Conservation (phyloP, 1,284 basidiomycete genomes). For the Irpex sp. region DNA sequence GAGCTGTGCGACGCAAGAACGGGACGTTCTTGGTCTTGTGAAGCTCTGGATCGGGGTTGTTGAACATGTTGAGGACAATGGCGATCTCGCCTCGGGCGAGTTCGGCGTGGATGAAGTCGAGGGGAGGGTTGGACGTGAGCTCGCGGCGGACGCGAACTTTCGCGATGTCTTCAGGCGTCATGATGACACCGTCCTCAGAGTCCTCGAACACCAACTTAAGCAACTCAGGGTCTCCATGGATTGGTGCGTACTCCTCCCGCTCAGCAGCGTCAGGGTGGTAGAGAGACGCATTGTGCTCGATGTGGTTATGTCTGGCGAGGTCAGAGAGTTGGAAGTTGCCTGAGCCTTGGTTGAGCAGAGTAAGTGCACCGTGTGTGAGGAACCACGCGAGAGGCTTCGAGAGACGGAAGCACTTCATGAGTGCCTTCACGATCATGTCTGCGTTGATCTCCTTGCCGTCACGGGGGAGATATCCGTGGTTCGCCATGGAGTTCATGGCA, state of each 20-base stretch:
- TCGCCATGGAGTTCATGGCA: constrained; percentile 45
- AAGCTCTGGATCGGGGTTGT: constrained; percentile 13
- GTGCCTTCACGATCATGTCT: constrained; percentile 17
- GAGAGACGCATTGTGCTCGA: constrained; percentile 35
- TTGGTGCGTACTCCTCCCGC: constrained; percentile 27
- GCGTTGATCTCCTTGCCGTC: constrained; percentile 19
- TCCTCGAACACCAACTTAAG: constrained; percentile 21
- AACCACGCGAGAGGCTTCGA: constrained; percentile 23
- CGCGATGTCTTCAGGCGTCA: constrained; percentile 27
- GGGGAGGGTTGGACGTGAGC: constrained; percentile 9
- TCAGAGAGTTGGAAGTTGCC: constrained; percentile 22
- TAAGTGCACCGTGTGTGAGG: constrained; percentile 22
- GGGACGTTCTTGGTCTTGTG: constrained; percentile 3
- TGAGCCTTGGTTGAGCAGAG: constrained; percentile 20
- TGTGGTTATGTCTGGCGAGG: constrained; percentile 29
- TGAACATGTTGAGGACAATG: constrained; percentile 25
- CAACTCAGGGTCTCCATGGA: constrained; percentile 14
- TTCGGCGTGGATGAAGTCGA: constrained; percentile 26
- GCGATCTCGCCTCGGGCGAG: constrained; percentile 33
- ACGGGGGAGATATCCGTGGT: constrained; percentile 39
- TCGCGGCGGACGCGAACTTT: constrained; percentile 23
- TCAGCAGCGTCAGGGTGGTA: constrained; percentile 25
- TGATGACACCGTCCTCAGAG: constrained; percentile 14
- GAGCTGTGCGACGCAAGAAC: constrained; percentile 1
- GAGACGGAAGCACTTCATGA: constrained; percentile 25